A percentile compares a stretch with the other conserved stretches of the same genome.
These are phyloP conservation scores for Wilhelminamyces savonicus DNA, from an alignment of 805 yeast genomes.

Conservation along the genomic window DNA sequence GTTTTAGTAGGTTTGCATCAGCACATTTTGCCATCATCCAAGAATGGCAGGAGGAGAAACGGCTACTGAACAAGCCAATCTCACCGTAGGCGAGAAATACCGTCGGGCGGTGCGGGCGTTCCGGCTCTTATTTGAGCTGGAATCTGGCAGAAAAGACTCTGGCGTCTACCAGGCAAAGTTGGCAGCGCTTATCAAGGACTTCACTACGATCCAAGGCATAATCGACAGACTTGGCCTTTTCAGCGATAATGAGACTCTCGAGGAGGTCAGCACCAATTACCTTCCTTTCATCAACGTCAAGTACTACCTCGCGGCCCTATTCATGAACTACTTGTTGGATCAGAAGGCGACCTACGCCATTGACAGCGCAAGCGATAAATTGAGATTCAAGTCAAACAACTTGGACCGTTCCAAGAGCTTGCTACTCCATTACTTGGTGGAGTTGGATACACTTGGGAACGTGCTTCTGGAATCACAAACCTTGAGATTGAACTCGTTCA, in stretches of 20 bases:
- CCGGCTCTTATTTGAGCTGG: too few relatives aligned
- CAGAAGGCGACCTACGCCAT: background rate
- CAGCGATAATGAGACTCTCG: constrained; percentile 64
- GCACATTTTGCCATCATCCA: too few relatives aligned
- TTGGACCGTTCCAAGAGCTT: constrained; percentile 30
- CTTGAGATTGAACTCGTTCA: constrained; percentile 34
- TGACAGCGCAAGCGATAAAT: constrained; percentile 6
- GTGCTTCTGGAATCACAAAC: constrained; percentile 34
- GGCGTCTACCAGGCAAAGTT: constrained; percentile 33
- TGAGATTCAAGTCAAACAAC: constrained; percentile 19
- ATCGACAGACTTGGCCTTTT: constrained; percentile 52
- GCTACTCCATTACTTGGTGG: constrained; percentile 26
- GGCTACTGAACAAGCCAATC: too few relatives aligned
- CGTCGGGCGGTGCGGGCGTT: constrained; percentile 4
- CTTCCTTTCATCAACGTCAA: constrained; percentile 55
- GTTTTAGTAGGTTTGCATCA: too few relatives aligned
- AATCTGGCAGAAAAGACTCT: constrained; percentile 40
- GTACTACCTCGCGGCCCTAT: constrained; percentile 44
- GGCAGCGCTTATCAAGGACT: constrained; percentile 29
- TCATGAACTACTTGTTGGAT: constrained; percentile 8
- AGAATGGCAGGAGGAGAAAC: too few relatives aligned
- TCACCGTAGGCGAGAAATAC: constrained; percentile 8
- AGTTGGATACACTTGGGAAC: constrained; percentile 9
- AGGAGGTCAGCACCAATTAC: constrained; percentile 61
- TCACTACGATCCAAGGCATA: constrained; percentile 37